Conservation (phyloP, 805 yeast species). For the Candida suzukii region DNA sequence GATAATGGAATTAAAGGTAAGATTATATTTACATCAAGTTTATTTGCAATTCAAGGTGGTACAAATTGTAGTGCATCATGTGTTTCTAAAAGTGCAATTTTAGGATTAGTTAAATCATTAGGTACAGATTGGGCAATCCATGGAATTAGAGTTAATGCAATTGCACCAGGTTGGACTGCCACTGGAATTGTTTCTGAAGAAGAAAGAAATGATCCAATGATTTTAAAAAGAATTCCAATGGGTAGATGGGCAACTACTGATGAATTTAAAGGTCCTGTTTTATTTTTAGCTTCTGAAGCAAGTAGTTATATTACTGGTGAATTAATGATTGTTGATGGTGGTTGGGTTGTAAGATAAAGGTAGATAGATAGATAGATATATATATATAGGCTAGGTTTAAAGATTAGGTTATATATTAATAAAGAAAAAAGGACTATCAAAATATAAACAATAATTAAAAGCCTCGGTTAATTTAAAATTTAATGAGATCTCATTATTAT, state of each 20-base stretch:
- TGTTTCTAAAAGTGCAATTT: conserved; percentile 34
- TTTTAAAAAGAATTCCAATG: conserved; percentile 32
- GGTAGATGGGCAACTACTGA: conserved; percentile 37
- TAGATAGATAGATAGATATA: neutral
- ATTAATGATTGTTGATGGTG: conserved; percentile 44
- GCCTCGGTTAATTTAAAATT: no score
- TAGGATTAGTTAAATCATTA: conserved; percentile 27
- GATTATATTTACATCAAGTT: conserved; percentile 35
- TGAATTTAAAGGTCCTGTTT: conserved; percentile 33
- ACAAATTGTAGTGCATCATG: conserved; percentile 31
- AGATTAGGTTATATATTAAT: no score
- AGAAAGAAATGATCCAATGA: conserved; percentile 16
- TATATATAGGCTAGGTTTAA: no score
- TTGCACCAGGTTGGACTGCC: conserved; percentile 38
- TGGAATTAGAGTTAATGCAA: conserved; percentile 26
- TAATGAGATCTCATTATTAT: no score
- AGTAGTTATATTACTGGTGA: conserved; percentile 43
- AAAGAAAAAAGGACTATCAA: no score
- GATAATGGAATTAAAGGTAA: conserved; percentile 26
- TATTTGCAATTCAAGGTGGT: conserved; percentile 36
- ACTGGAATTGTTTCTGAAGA: conserved; percentile 35
- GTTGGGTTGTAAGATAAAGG: conserved; percentile 25
- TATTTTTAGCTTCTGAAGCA: conserved; percentile 39
- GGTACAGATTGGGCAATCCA: conserved; percentile 26
- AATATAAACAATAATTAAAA: no score